phyloP scores from a whole-genome alignment of 2,329 filamentous ascomycete genomes.

The Colletotrichum sp. region DNA sequence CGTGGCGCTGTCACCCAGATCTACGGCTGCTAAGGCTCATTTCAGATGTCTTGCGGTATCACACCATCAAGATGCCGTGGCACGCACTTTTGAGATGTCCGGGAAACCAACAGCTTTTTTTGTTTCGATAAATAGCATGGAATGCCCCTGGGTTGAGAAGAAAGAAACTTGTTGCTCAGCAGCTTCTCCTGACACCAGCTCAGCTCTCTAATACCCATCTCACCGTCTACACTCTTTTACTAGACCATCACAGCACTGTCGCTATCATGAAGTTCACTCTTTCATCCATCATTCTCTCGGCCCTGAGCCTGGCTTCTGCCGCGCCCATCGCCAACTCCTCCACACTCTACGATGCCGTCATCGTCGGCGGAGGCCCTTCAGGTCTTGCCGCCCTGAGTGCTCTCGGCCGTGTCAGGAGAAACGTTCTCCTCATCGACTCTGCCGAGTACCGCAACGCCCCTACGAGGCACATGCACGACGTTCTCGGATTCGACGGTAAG shows the following conservation, averaged over 20 bases:
- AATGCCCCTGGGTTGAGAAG: not conserved
- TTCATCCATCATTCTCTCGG: not conserved
- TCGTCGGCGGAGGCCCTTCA: constrained; percentile 63
- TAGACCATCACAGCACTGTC: not conserved
- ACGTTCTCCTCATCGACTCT: constrained; percentile 61
- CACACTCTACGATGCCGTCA: constrained; percentile 54
- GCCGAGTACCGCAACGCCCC: constrained; percentile 61
- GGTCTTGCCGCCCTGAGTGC: constrained; percentile 60
- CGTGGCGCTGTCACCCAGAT: not conserved
- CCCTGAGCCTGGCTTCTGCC: not conserved
- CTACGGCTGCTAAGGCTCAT: not conserved
- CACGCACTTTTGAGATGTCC: not conserved
- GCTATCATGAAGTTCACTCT: not conserved
- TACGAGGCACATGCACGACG: constrained; percentile 66
- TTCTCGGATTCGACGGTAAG: constrained; percentile 63
- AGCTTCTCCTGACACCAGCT: not conserved
- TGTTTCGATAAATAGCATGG: not conserved
- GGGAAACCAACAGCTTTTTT: not conserved
- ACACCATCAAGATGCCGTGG: constrained; percentile 2
- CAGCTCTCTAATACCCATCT: not conserved
- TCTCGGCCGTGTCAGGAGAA: constrained; percentile 62
- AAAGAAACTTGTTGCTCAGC: not conserved
- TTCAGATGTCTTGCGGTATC: not conserved
- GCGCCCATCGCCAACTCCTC: not conserved
- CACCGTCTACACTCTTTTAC: not conserved